Evolutionary conservation across 768 basidiomycete genomes (phyloP), one percentile per base, ranked within the genome.

Genomic region (Xerocomellus dryophilus): DNA sequence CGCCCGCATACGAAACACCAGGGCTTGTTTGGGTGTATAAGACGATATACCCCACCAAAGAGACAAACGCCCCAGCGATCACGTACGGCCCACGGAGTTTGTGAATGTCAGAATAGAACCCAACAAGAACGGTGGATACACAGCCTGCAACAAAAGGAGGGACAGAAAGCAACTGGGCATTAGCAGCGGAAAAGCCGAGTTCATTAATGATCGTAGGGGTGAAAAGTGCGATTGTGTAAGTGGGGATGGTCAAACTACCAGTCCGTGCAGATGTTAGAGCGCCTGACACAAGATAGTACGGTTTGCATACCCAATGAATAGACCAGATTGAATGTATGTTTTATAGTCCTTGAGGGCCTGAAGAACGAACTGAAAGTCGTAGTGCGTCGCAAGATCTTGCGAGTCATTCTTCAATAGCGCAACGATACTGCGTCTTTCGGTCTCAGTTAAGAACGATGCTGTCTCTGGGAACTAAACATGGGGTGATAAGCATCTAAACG

Each of bases 31-130:
- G 64, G 11, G 70, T 69, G 49, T 80, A 79, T 23, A 81, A 61
- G n/a, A 83, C 52, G 51, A 81, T 72, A 51, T 77, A 84, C 17
- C 82, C 83, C 11, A 81, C 67, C 45, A 84, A 61, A 0, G 80
- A 74, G 3, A 81, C 66, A 3, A 73, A 39, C 32, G 71, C 68
- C 7, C 75, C 66, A 7, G 64, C 68, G 17, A 83, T 71, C 50
- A 83, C 65, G 56, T 78, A 81, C 2, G 80, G 79, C 4, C 81
- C 81, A 69, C 78, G 47, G 63, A 74, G 6, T 65, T 70, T 25
- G 73, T 59, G 58, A 51, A 67, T 73, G 54, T 80, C 79, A 7
- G 78, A 79, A 25, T 66, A 61, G 34, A 74, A 53, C 10, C 80
- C 79, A 29, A 73, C 66, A 54, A 61, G 17, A 32, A 81, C 69